Evolutionary conservation across 495 filamentous ascomycete genomes (phyloP).

Genomic region (Pyrenopolyporus hunteri): DNA sequence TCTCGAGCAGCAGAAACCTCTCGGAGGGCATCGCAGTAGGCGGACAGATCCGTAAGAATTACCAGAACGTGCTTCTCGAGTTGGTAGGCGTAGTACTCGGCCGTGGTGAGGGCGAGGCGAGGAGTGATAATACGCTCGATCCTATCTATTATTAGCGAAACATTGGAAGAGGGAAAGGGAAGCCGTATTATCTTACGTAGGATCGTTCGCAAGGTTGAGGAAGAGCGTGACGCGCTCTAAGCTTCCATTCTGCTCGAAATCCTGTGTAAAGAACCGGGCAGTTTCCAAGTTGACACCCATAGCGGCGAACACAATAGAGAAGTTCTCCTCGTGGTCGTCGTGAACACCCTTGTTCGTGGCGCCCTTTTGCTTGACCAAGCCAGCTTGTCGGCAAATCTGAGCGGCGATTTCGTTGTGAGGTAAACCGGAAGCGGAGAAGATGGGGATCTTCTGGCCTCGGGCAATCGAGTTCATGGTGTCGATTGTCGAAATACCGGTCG

Average conservation of each 20-base stretch:
- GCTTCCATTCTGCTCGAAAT: conserved; percentile 99
- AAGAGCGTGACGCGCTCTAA: conserved; percentile 97
- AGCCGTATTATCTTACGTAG: conserved; percentile 70
- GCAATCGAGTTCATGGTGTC: conserved; percentile 99
- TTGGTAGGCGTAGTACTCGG: conserved; percentile 99
- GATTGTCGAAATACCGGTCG: conserved; percentile 98
- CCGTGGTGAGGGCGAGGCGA: conserved; percentile 96
- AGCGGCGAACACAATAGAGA: conserved; percentile 98
- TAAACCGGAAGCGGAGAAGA: conserved; percentile 97
- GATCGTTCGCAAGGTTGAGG: conserved; percentile 98
- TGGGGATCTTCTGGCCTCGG: conserved; percentile 99
- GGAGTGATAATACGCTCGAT: conserved; percentile 99
- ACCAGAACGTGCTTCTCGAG: conserved; percentile 99
- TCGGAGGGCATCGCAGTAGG: conserved; percentile 98
- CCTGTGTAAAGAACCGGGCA: conserved; percentile 94
- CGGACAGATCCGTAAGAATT: conserved; percentile 96
- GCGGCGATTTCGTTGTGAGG: conserved; percentile 99
- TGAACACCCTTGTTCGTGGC: conserved; percentile 89
- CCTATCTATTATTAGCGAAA: conserved; percentile 54
- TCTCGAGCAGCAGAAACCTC: conserved; percentile 97
- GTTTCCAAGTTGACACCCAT: conserved; percentile 99
- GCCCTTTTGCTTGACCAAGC: conserved; percentile 81
- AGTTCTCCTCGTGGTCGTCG: conserved; percentile 98
- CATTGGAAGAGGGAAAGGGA: neutral
- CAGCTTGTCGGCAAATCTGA: conserved; percentile 94